Evolutionary conservation across 1,284 basidiomycete species (phyloP).

Genomic region (Ceratobasidium sp.): DNA sequence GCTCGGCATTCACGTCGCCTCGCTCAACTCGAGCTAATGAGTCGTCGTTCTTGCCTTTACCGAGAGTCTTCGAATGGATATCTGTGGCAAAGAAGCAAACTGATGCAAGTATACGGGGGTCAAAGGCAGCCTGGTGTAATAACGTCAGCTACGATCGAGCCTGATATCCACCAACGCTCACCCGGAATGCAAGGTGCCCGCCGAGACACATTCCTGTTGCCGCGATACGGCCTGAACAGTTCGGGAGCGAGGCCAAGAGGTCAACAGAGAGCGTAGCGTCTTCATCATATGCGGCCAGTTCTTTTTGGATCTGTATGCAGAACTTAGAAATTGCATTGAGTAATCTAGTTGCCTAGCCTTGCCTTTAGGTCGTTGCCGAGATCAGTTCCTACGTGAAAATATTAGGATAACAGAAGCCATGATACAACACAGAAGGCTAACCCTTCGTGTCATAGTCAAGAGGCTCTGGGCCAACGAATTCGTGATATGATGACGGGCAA

Average conservation of each 20-base stretch:
- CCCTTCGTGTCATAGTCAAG: constrained; percentile 89
- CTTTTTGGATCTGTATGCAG: constrained; percentile 78
- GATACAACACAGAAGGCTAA: constrained; percentile 49
- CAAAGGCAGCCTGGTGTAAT: constrained; percentile 76
- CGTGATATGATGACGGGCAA: constrained; percentile 86
- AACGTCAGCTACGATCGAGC: neutral
- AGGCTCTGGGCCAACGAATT: constrained; percentile 87
- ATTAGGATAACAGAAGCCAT: neutral
- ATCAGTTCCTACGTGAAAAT: constrained; percentile 71
- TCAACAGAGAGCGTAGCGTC: constrained; percentile 82
- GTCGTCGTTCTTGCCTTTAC: constrained; percentile 82
- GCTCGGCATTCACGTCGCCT: constrained; percentile 77
- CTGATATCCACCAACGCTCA: constrained; percentile 52
- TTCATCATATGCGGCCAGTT: constrained; percentile 85
- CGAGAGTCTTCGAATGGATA: constrained; percentile 84
- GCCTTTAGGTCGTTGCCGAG: constrained; percentile 91
- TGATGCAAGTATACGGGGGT: constrained; percentile 80
- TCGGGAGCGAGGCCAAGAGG: constrained; percentile 73
- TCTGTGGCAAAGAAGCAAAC: constrained; percentile 96
- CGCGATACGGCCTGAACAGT: constrained; percentile 90
- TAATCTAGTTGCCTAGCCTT: constrained; percentile 31
- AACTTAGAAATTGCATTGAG: constrained; percentile 8
- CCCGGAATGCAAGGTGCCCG: constrained; percentile 76
- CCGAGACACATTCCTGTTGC: constrained; percentile 90
- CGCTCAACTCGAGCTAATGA: constrained; percentile 74